These are phyloP conservation scores for Huiozyma naganishii DNA, from an alignment of 805 yeast genomes.

Conservation along the genomic window DNA sequence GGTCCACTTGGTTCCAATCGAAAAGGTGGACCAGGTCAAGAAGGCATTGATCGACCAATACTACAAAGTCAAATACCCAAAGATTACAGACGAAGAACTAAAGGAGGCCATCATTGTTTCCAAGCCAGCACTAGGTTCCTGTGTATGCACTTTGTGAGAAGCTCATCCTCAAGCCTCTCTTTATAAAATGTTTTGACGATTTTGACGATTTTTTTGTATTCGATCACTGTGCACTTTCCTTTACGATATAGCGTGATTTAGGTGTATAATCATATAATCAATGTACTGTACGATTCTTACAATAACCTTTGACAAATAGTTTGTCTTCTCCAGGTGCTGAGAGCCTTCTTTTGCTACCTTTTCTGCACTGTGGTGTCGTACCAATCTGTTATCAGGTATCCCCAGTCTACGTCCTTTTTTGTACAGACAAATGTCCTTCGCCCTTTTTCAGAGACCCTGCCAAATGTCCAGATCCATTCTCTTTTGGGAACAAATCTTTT, in stretches of 20 bases:
- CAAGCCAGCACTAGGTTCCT: slow-evolving; percentile 46
- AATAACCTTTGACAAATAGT: too few relatives aligned
- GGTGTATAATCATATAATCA: too few relatives aligned
- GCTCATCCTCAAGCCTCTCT: neutral
- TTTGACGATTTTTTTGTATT: neutral
- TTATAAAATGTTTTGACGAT: neutral
- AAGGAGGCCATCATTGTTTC: slow-evolving; percentile 43
- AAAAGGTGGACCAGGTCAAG: slow-evolving; percentile 26
- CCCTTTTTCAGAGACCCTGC: too few relatives aligned
- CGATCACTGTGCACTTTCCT: neutral
- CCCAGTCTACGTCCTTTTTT: too few relatives aligned
- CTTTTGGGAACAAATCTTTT: too few relatives aligned
- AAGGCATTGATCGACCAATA: slow-evolving; percentile 42
- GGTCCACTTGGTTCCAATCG: slow-evolving; percentile 42
- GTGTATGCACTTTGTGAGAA: slow-evolving; percentile 17
- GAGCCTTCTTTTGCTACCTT: too few relatives aligned
- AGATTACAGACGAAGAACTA: slow-evolving; percentile 35
- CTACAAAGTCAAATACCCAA: slow-evolving; percentile 40
- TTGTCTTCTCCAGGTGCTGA: too few relatives aligned
- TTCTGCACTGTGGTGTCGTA: too few relatives aligned
- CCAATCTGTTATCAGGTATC: too few relatives aligned
- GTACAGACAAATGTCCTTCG: too few relatives aligned
- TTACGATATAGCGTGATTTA: neutral
- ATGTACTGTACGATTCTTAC: too few relatives aligned
- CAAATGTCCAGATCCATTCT: too few relatives aligned